A percentile compares a stretch with the other conserved stretches of the same genome.
Conservation (phyloP, 495 filamentous ascomycete genomes). For the Schizothecium vesticola region DNA sequence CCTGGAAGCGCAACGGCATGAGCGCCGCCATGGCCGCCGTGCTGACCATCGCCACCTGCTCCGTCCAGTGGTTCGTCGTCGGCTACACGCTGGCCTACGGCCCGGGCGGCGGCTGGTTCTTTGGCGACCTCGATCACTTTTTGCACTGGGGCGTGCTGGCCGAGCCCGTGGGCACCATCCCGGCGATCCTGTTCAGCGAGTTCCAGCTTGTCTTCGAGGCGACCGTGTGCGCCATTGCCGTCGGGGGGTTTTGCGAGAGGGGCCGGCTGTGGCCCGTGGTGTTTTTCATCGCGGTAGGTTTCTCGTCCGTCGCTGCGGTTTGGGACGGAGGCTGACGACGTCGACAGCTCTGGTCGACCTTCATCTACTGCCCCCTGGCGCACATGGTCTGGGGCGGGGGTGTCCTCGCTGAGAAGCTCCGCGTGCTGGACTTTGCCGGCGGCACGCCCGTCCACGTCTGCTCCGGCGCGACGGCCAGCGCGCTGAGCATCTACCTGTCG, state of each 20-base stretch:
- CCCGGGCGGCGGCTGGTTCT: constrained; percentile 22
- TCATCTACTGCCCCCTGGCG: constrained; percentile 25
- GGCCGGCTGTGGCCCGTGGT: constrained; percentile 19
- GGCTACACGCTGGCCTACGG: constrained; percentile 27
- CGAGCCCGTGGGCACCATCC: constrained; percentile 26
- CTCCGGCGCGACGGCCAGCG: constrained; percentile 70
- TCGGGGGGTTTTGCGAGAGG: constrained; percentile 28
- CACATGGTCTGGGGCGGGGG: constrained; percentile 28
- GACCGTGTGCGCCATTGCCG: constrained; percentile 26
- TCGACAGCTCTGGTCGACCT: constrained; percentile 23
- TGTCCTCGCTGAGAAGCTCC: constrained; percentile 20
- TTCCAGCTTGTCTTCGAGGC: constrained; percentile 28
- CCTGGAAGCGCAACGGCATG: constrained; percentile 25
- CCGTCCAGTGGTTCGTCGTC: constrained; percentile 26
- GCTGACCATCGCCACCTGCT: constrained; percentile 24
- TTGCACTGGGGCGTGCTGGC: constrained; percentile 20
- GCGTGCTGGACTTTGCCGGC: constrained; percentile 27
- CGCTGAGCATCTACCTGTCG: constrained; percentile 69
- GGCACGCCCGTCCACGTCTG: constrained; percentile 81
- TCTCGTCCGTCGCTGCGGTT: neutral
- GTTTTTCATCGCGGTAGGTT: constrained; percentile 20
- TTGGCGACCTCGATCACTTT: constrained; percentile 20
- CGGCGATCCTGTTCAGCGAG: constrained; percentile 25
- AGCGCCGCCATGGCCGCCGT: constrained; percentile 21
- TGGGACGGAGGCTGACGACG: neutral